Base-by-base conservation (phyloP, 2,329 filamentous ascomycete genomes). In the Fusarium buxicola region DNA sequence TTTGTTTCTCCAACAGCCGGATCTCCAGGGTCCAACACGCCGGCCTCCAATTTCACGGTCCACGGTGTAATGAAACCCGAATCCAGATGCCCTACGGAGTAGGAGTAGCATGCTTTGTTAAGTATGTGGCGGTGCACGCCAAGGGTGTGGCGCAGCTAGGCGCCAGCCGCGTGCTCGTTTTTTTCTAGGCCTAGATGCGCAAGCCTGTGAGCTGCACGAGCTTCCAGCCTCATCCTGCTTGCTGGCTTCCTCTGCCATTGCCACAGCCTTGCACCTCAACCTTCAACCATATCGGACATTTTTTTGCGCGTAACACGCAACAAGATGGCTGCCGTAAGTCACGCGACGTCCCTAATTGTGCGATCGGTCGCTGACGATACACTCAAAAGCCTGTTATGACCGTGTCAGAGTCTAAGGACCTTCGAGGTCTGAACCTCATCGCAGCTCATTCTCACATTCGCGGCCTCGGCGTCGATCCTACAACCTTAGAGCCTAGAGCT, bases 391-490 rank as follows among this genome's bases (percentile, higher is more conserved):
- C 83, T 66, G 82, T 88, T 62, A 80, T 87, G 74, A 98, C 95
- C 72, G 89, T 98, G 77, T 92, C 93, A 75, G 94, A 98, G 84
- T 91, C 88, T 78, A 97, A 95, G 81, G 94, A 98, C 86, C 90
- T 98, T 75, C 90, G 94, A 71, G 94, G 94, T 66, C 89, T 99
- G 74, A 98, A 97, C 80, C 90, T 99, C 79, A 96, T 99, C 78
- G 95, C 95, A 61, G 94, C 95, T 58, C 95, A 99, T 82, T 99
- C 95, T 55, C 95, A 99, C 78, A 97, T 99, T 74, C 91, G 94
- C 73, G 95, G 95, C 43, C 87, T 99, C 28, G 95, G 95, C 65
- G 93, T 99, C 71, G 94, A 98, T 82, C 82, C 88, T 57, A 93
- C 96, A 74, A 95, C 92, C 7, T 84, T 99, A 66, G 94, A 97